A percentile compares a stretch with the other conserved stretches of the same genome.
Conservation (phyloP, 306 rosid genomes). For the Benincasa hispida region DNA sequence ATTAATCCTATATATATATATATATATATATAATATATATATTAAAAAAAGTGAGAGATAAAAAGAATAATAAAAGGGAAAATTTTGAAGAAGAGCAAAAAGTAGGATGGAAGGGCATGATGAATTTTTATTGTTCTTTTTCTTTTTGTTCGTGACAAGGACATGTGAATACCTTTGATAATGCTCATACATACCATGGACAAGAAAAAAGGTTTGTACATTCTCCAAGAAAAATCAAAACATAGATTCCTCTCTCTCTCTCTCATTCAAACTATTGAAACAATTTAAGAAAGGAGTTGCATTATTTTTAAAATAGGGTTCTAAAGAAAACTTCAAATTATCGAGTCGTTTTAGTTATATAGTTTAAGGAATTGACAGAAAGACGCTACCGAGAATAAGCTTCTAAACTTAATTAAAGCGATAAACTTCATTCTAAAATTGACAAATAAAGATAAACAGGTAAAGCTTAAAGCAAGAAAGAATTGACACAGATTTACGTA, state of each 20-base stretch:
- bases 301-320: neutral
- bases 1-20: neutral
- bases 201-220: neutral
- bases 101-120: constrained; percentile 20
- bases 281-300: neutral
- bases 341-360: no score
- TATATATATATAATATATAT: no score
- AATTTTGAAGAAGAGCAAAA: constrained; percentile 6
- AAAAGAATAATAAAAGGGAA: neutral
- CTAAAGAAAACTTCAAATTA: no score
- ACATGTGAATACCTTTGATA: constrained; percentile 60
- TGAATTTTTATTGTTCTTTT: constrained; percentile 34
- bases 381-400: no score
- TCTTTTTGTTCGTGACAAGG: constrained; percentile 44
- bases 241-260: neutral
- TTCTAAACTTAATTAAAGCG: no score
- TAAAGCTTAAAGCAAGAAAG: no score
- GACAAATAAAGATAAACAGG: no score
- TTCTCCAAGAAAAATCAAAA: neutral
- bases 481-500: no score
- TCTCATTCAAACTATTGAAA: neutral
- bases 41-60: neutral
- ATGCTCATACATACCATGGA: constrained; percentile 22
- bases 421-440: no score
- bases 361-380: no score